Base-by-base conservation (phyloP, 2,329 filamentous ascomycete genomes). In the Ascochyta fabae region DNA sequence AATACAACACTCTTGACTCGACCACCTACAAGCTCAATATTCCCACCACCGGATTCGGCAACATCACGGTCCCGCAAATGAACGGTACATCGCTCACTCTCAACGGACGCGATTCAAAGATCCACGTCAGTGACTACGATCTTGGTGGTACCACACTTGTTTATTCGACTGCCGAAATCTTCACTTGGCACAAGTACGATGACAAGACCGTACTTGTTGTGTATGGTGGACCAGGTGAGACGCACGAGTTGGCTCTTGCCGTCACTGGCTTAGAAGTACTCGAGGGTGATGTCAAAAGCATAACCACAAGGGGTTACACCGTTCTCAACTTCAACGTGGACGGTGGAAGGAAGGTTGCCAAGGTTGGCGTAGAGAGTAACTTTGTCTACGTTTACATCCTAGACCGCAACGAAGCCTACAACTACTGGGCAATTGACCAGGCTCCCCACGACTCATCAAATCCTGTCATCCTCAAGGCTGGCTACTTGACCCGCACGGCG, bases 111-210 rank as follows among this genome's bases (percentile, higher is more conserved):
- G 88, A 91, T 66, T 88, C 87, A 0, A 90, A 82, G 73, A 81
- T 89, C 38, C 85, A 88, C 65, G 83, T 90, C 4, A 86, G 83
- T 0, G 86, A 91, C 61, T 91, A 90, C 56, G 78, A 83, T 12
- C 74, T 90, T 42, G 86, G 85, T 0, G 80, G 82, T n/a, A 74
- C 78, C 5, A 83, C 78, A 1, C 67, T 91, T 15, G 70, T 89
- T 0, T 91, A 90, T 72, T 89, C 86, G 0, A 88, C 88, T 2
- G 86, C 86, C 0, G 88, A 91, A 65, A 83, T 91, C 23, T 72
- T 85, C 58, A 89, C 87, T 0, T 89, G 87, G 84, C 88, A 91
- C 70, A 80, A 83, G 47, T 86, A 88, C 56, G 79, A 78, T 0
- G 76, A 82, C 35, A 83, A 81, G 69, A 87, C 84, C 13, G 82